Base-by-base conservation (phyloP, 257 asterid species). In the Nemophila menziesii region DNA sequence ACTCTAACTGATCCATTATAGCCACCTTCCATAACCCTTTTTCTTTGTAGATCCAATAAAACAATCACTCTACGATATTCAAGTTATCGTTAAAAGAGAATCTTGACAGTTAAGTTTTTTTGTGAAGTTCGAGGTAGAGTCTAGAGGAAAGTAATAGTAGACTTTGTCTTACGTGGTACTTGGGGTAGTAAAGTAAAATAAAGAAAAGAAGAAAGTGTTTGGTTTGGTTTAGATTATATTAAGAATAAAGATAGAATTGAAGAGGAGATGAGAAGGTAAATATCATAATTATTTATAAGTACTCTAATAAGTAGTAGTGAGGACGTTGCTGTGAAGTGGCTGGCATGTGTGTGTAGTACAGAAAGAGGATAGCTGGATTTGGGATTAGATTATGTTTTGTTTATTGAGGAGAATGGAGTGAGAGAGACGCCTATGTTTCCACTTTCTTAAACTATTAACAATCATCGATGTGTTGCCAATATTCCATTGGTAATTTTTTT, bases 1-100 rank as follows among this genome's bases (percentile, higher is more conserved):
- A 61, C 18, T 50, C 62, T 71, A 22, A 60, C 84, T 12, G 80
- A 69, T 41, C 63, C 90, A 33, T 69, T 86, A n/a, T 74, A 78
- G 24, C 43, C 46, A 41, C 45, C 57, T 20, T 78, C 86, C 82
- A 41, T 78, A 65, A 15, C 15, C 1, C 23, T 23, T 14, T 14
- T 19, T 44, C 20, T 11, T 33, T 38, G 52, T 66, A 47, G 73
- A 62, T 79, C 84, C 52, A 51, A 16, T 29, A 2, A 29, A 13
- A 7, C 12, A 29, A 29, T 29, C 12, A 7, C 1, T 29, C 36
- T 1, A 29, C 5, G 8, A 13, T 37, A 37, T 37, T 12, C 12
- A 40, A 16, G 20, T 40, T 40, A 11, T 11, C 21, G 19, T 12
- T 8, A 9, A n/a, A n/a, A 12, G 26, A 16, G 26, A 41, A 41